phyloP scores from a whole-genome alignment of 352 stramenopile species.

The Pythium insidiosum region DNA sequence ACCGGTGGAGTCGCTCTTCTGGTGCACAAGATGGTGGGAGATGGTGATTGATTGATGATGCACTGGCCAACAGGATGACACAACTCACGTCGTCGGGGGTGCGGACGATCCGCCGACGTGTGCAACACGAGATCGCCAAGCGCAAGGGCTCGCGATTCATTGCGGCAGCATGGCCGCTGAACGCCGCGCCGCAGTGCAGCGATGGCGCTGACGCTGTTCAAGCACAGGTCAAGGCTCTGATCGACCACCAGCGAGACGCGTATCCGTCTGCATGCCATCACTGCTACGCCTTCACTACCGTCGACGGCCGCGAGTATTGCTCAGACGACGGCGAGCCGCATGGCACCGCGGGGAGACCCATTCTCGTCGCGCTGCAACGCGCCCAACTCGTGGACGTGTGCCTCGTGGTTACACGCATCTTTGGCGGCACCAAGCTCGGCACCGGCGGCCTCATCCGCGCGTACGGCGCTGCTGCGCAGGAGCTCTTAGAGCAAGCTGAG shows the following conservation, averaged over 20 bases:
- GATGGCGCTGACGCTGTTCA: conserved; percentile 16
- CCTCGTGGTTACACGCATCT: conserved; percentile 66
- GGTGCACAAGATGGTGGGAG: too few relatives aligned
- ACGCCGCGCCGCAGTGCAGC: conserved; percentile 2
- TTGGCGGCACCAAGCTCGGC: conserved; percentile 64
- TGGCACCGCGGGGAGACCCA: conserved; percentile 57
- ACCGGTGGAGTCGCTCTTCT: too few relatives aligned
- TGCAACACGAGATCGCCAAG: conserved; percentile 75
- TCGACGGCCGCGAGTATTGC: conserved; percentile 43
- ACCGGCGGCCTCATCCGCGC: conserved; percentile 65
- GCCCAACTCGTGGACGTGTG: conserved; percentile 62
- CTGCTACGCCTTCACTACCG: conserved; percentile 57
- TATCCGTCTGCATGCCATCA: conserved; percentile 63
- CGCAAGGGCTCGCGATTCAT: conserved; percentile 82
- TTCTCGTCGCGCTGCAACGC: conserved; percentile 46
- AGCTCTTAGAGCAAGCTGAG: conserved; percentile 39
- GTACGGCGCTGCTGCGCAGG: conserved; percentile 51
- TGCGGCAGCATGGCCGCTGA: conserved; percentile 46
- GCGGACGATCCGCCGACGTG: conserved; percentile 33
- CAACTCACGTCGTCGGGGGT: too few relatives aligned
- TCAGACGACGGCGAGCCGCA: conserved; percentile 77
- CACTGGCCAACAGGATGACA: not conserved
- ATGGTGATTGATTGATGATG: too few relatives aligned
- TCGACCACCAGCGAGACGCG: conserved; percentile 31
- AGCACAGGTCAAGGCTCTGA: conserved; percentile 29